phyloP scores from a whole-genome alignment of 1,139 yeast genomes.

The Sporopachydermia cereana region DNA sequence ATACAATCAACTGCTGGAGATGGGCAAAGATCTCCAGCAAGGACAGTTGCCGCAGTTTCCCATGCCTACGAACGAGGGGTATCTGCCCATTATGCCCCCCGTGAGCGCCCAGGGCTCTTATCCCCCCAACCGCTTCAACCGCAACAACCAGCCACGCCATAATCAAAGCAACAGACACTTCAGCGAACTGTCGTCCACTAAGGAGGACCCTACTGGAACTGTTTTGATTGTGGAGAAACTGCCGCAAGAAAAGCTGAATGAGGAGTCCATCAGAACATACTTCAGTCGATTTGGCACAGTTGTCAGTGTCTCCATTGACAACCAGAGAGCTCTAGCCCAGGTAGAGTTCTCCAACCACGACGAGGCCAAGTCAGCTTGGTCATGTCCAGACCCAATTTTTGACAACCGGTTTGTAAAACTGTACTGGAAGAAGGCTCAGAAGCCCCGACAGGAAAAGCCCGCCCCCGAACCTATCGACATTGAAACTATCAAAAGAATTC shows the following conservation, averaged over 20 bases:
- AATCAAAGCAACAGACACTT: constrained; percentile 9
- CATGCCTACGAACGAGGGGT: constrained; percentile 16
- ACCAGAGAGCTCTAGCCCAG: constrained; percentile 22
- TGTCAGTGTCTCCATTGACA: constrained; percentile 21
- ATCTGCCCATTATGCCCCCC: constrained; percentile 10
- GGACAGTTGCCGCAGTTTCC: constrained; percentile 11
- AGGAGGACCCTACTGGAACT: constrained; percentile 15
- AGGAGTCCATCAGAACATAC: constrained; percentile 23
- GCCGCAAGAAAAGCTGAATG: constrained; percentile 31
- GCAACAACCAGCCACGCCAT: not conserved
- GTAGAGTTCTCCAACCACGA: constrained; percentile 28
- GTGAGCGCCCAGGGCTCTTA: not conserved
- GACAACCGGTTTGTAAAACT: constrained; percentile 37
- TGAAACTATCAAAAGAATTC: constrained; percentile 27
- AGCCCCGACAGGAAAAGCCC: constrained; percentile 10
- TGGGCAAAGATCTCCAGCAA: constrained; percentile 1
- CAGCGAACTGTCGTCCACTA: constrained; percentile 13
- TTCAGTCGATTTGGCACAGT: constrained; percentile 32
- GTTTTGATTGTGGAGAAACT: constrained; percentile 30
- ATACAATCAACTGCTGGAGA: not conserved
- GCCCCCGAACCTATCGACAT: constrained; percentile 20
- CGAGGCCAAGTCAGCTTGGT: constrained; percentile 32
- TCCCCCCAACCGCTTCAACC: not conserved
- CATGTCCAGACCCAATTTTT: constrained; percentile 34
- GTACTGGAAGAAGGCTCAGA: constrained; percentile 26